phyloP scores from a whole-genome alignment of 169 alveolate genomes.

The Plasmodium inui region DNA sequence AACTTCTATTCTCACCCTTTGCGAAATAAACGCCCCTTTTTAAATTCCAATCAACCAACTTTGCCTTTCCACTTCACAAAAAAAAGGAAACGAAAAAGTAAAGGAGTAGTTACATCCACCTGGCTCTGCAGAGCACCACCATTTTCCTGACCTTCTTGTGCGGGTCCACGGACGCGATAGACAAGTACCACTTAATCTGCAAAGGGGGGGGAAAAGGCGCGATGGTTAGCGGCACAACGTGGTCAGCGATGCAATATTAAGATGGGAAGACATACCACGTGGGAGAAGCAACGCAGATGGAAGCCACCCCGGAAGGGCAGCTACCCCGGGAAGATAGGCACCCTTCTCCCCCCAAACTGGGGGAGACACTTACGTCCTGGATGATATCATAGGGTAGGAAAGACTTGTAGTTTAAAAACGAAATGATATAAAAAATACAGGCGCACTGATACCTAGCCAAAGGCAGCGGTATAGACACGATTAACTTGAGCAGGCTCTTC shows the following conservation, averaged over 20 bases:
- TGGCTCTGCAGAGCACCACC: constrained; percentile 48
- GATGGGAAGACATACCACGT: not conserved
- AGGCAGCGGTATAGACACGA: constrained; percentile 34
- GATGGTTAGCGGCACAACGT: not conserved
- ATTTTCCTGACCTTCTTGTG: constrained; percentile 51
- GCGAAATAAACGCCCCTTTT: not conserved
- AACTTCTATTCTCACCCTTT: not conserved
- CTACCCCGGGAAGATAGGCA: too few relatives aligned
- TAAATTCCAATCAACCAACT: not conserved
- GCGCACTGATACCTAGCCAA: constrained; percentile 40
- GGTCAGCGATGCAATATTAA: not conserved
- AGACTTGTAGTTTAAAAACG: constrained; percentile 35
- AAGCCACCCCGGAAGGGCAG: too few relatives aligned
- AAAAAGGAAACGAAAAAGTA: constrained; percentile 4
- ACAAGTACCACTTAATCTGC: constrained; percentile 54
- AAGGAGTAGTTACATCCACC: constrained; percentile 34
- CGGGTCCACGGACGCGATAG: constrained; percentile 56
- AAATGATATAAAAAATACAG: constrained; percentile 27
- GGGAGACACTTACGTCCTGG: constrained; percentile 44
- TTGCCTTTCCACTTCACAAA: not conserved
- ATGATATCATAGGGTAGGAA: constrained; percentile 20
- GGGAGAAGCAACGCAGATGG: not conserved
- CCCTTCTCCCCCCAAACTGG: not conserved
- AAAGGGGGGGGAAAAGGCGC: not conserved
- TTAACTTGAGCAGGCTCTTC: constrained; percentile 33